Base-by-base conservation (phyloP, 2,329 filamentous ascomycete genomes). In the Fusarium musae region DNA sequence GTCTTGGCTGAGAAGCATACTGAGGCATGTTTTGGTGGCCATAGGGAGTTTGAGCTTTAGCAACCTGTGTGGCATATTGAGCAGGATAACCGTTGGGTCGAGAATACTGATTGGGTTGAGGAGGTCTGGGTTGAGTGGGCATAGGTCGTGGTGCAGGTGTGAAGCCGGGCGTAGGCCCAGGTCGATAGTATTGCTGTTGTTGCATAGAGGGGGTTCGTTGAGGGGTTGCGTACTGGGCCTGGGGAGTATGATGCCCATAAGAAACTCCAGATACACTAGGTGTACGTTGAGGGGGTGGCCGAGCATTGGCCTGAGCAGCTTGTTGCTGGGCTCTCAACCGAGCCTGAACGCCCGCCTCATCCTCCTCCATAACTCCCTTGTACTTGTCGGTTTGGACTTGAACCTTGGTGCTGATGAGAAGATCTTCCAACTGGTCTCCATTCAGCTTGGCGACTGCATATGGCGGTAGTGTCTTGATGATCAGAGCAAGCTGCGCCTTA, bases 391-490 rank as follows among this genome's bases (percentile, higher is more conserved):
- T 90, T 68, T 93, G 90, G 52, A 97, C 85, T 66, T 94, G 84
- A 26, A 97, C 88, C 79, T 91, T 94, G 50, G 91, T 93, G 83
- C 92, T 96, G 79, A 97, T 92, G 70, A 93, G 92, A 53, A 97
- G 85, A 65, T 95, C 93, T 36, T 92, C 92, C n/a, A 97, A 84
- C 80, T 95, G 93, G 79, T 97, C 93, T 15, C 94, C 94, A 77
- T 97, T 92, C 69, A 97, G 85, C 78, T 96, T 96, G 10, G 95
- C 92, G 30, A 97, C 93, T 3, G 93, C 93, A 79, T 94, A 96
- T 3, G 95, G 95, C 3, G 95, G 95, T 16, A 97, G 84, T 43
- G 88, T 90, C 73, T 92, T 88, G 68, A 97, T 88, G 70, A 97
- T 90, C 36, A 95, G 84, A 1, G 90, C 85, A 26, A 97, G 85